Conservation (phyloP, 2,329 filamentous ascomycete species). For the Dactylellina haptotyla region DNA sequence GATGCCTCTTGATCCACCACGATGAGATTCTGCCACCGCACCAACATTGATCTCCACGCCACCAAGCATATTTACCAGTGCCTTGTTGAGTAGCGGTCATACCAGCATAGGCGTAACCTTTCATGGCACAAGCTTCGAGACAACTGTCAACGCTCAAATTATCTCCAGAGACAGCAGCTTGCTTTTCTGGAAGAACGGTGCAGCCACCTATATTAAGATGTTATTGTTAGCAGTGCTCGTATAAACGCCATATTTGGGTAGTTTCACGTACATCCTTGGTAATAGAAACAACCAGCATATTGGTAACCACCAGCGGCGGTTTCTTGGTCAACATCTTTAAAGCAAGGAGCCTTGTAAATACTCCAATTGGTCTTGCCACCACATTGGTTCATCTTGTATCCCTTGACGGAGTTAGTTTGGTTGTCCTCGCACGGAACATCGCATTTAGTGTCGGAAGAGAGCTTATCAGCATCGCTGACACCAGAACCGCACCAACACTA, state of each 20-base stretch:
- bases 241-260: background rate
- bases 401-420: background rate
- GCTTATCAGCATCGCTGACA: background rate
- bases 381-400: conserved; percentile 3
- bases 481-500: conserved; percentile 27
- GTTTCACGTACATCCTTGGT: conserved; percentile 5
- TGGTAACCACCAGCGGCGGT: conserved; percentile 9
- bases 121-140: background rate
- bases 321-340: background rate
- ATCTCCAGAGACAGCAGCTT: conserved; percentile 14
- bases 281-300: conserved; percentile 11
- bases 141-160: conserved; percentile 25
- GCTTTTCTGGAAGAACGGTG: background rate
- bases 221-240: background rate
- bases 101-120: conserved; percentile 26
- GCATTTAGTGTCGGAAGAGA: background rate
- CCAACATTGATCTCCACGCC: conserved; percentile 14
- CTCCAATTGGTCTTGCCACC: conserved; percentile 9
- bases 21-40: conserved; percentile 23
- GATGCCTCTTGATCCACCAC: background rate
- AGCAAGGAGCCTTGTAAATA: conserved; percentile 20
- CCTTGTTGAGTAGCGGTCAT: background rate
- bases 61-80: background rate
- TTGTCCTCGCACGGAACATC: background rate
- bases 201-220: background rate